Evolutionary conservation across 257 asterid genomes (phyloP), one percentile per base, ranked within the genome.

Genomic region (Nicotiana tomentosiformis): DNA sequence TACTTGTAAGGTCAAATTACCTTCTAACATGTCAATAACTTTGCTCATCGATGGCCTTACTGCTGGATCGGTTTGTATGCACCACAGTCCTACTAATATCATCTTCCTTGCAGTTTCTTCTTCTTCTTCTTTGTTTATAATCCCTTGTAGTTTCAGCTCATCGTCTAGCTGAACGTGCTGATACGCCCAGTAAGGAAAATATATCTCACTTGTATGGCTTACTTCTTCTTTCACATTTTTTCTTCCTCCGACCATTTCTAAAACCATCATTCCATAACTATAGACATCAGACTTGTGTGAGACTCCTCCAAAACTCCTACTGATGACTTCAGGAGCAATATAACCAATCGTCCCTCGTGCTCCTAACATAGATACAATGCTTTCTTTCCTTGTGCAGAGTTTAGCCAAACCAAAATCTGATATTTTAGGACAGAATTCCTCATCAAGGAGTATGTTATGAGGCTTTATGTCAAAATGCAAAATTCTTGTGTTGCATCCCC

Each of bases 381-480:
- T 57, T 26, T 78, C 62, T 57, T 72, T 64, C 3, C 5, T 39
- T 4, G 81, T 37, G 49, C 84, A 86, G 26, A 84, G 77, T 64
- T 77, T 86, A 9, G 85, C 78, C 30, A 86, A 35, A 35, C 87
- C 89, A 68, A 86, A 86, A 77, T 86, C 87, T 5, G 89, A 84
- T 57, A 86, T 84, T 77, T 86, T 86, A 3, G 89, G 89, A 58
- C 81, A 66, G 53, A 81, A 84, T 3, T 87, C 83, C 26, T 84
- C 56, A 46, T 77, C 87, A 0, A 86, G 84, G 46, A 86, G 83
- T 51, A 86, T 83, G 20, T 86, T 86, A 1, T 83, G 88, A 83
- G 85, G 89, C 58, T 84, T 86, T 61, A 87, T 87, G 84, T 87
- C 89, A 9, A 87, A 84, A 80, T 87, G 89, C 35, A 87, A 49